Percentiles rank a stretch among this genome's conserved stretches.
Conservation (phyloP, 1,284 basidiomycete genomes). For the Taiwanofungus camphoratus region DNA sequence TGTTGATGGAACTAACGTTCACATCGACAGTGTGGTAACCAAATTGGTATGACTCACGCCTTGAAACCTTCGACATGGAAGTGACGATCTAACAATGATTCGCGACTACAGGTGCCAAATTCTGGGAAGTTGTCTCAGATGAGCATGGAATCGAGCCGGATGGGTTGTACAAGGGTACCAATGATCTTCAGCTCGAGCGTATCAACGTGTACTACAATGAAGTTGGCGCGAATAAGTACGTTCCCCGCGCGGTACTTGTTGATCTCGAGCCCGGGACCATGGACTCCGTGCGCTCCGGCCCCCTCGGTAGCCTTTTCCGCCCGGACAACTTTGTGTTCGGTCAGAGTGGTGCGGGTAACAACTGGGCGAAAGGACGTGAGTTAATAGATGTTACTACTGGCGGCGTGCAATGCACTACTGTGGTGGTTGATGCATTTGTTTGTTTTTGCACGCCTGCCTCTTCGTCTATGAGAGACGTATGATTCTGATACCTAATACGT, state of each 20-base stretch:
- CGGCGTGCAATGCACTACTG: too few relatives aligned
- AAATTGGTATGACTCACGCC: conserved; percentile 65
- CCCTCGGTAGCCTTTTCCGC: conserved; percentile 83
- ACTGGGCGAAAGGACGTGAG: conserved; percentile 93
- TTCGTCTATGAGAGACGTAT: conserved; percentile 1
- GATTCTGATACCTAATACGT: conserved; percentile 14
- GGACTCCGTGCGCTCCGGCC: conserved; percentile 88
- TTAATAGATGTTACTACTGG: conserved; percentile 30
- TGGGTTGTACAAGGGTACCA: conserved; percentile 90
- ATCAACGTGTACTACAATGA: conserved; percentile 97
- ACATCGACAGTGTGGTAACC: conserved; percentile 88
- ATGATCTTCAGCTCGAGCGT: conserved; percentile 95
- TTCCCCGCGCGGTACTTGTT: conserved; percentile 91
- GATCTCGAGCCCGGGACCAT: conserved; percentile 97
- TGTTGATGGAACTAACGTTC: too few relatives aligned
- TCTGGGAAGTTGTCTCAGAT: conserved; percentile 97
- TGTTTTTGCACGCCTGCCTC: background rate
- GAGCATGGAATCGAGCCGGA: conserved; percentile 95
- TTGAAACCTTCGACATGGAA: conserved; percentile 6
- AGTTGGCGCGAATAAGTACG: conserved; percentile 89
- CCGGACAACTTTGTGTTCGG: conserved; percentile 95
- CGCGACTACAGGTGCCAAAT: conserved; percentile 76
- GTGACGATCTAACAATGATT: conserved; percentile 3
- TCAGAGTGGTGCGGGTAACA: conserved; percentile 90
- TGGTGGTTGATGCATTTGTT: too few relatives aligned